Base-by-base conservation (phyloP, 2,329 filamentous ascomycete genomes). In the Neofusicoccum cordaticola region DNA sequence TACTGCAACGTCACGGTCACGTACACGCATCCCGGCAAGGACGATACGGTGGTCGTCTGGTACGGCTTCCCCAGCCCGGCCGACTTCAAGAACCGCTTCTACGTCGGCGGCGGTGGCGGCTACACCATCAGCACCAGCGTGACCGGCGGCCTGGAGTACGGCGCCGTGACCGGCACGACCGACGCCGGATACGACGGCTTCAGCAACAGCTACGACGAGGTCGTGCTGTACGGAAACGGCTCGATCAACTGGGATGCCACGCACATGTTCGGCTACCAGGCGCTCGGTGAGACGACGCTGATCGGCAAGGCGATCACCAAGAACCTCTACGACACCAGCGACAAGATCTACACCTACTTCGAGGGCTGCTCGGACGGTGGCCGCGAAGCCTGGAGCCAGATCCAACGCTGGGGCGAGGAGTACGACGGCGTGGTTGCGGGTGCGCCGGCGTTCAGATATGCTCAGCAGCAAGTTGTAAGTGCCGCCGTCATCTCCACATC, bases 311-410 rank as follows among this genome's bases (percentile, higher is more conserved):
- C 73, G 2, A 62, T 84, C 47, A 77, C 79, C 17, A 70, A 71
- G 65, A 73, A 71, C 41, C 78, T 83, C 61, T 85, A 74, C 65
- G 65, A 66, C 34, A 45, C 65, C 44, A 63, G 63, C 31, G 39
- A 58, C 44, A 73, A 73, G 66, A 22, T 77, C 12, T 83, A 81
- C 70, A 75, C 81, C 2, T 85, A 85, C 73, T 86, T 82, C 68
- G 79, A 84, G 67, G 83, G 82, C 2, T 86, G 84, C 71, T 85
- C 82, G 12, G 83, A 85, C 60, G 83, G 83, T 19, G 84, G 81
- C 1, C 77, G 81, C 4, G 80, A 83, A 68, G 81, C 77, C 13
- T 80, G 76, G 77, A 80, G 77, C 64, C 83, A 85, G 70, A 74
- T 83, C 1, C 83, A 86, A 70, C 80, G 82, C 15, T 85, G 78